These are phyloP conservation scores for Diaporthe sp. DNA, from an alignment of 2,329 filamentous ascomycete genomes.

Conservation along the genomic window DNA sequence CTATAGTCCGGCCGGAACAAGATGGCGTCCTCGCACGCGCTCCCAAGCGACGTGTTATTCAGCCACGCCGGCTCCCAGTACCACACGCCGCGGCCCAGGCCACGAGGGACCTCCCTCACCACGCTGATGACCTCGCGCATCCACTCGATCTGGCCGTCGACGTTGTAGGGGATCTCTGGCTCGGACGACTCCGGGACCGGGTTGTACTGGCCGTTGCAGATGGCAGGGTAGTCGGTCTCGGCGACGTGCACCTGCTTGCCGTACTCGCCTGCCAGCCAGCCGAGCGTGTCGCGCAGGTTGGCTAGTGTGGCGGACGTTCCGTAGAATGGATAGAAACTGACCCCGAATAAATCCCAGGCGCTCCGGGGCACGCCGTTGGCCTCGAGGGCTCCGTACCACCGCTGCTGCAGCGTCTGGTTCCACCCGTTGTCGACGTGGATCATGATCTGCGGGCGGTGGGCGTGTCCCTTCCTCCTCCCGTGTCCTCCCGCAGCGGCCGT, in stretches of 20 bases:
- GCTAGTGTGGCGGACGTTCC: constrained; percentile 70
- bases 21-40: constrained; percentile 24
- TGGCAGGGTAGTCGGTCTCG: constrained; percentile 79
- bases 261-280: constrained; percentile 72
- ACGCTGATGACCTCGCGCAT: constrained; percentile 71
- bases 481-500: no score
- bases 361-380: constrained; percentile 61
- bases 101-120: constrained; percentile 61
- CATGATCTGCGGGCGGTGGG: constrained; percentile 73
- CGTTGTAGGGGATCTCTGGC: constrained; percentile 74
- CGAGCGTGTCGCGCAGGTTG: constrained; percentile 67
- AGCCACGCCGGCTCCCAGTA: constrained; percentile 85
- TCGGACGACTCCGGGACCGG: constrained; percentile 71
- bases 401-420: constrained; percentile 76
- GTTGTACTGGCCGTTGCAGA: constrained; percentile 56
- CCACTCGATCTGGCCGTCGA: constrained; percentile 73
- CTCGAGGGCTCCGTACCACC: constrained; percentile 70
- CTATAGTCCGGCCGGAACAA: not conserved
- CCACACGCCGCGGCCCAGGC: constrained; percentile 72
- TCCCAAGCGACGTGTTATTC: constrained; percentile 72
- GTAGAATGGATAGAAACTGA: constrained; percentile 78
- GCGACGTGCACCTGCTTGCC: constrained; percentile 76
- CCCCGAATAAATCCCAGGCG: constrained; percentile 63
- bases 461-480: not conserved
- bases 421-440: constrained; percentile 83